Conservation (phyloP, 495 filamentous ascomycete species). For the Neurospora sp. region DNA sequence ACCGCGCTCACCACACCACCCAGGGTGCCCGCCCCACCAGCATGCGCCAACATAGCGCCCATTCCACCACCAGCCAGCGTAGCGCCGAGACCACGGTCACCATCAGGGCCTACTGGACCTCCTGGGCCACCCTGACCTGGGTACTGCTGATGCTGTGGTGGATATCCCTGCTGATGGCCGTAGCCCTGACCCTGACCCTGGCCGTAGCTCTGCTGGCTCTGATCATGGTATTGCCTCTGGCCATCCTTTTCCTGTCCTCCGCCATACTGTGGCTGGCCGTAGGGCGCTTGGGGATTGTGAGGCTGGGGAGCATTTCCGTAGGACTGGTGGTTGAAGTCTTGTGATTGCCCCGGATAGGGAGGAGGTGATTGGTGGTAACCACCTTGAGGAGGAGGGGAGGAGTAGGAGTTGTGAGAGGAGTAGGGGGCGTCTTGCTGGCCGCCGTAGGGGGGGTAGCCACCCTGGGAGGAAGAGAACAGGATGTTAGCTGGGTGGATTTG, state of each 20-base stretch:
- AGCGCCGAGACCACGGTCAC: background rate
- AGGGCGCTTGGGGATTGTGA: background rate
- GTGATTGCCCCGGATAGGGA: background rate
- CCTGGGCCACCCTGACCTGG: background rate
- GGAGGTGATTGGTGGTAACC: background rate
- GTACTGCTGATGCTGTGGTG: background rate
- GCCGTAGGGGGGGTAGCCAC: background rate
- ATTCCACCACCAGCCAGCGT: background rate
- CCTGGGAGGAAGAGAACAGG: background rate
- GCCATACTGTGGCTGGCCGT: background rate
- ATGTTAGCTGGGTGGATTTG: background rate
- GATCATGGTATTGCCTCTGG: background rate
- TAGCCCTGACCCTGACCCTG: background rate
- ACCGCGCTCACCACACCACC: background rate
- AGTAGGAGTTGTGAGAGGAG: background rate
- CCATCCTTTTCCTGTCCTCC: background rate
- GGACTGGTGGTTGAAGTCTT: background rate
- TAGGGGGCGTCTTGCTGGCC: background rate
- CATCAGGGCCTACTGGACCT: background rate
- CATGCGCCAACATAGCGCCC: background rate
- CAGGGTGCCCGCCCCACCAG: background rate
- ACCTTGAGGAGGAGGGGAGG: background rate
- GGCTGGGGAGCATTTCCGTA: background rate
- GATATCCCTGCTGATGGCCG: background rate
- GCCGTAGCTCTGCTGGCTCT: background rate